Evolutionary conservation across 371 early-diverging fungal genomes (phyloP).

Genomic region (Chytridiales sp.): DNA sequence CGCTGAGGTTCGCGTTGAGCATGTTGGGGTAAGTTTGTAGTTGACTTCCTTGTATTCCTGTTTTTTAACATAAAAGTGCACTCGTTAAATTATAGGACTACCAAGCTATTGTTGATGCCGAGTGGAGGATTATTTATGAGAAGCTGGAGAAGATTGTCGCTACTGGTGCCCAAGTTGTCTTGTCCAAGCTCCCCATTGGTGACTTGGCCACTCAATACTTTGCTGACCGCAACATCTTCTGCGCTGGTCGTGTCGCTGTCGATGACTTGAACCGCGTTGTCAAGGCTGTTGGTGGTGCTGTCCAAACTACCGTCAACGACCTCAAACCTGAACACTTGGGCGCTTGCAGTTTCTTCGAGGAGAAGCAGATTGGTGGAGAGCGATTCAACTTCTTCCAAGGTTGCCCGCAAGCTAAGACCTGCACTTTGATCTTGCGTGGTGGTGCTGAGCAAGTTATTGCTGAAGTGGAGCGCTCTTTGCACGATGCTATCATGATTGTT

Average conservation of each 20-base stretch:
- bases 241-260: slow-evolving; percentile 97
- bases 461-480: slow-evolving; percentile 98
- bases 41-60: too few relatives aligned
- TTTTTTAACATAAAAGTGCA: neutral
- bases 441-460: slow-evolving; percentile 99
- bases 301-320: slow-evolving; percentile 91
- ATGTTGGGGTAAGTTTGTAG: slow-evolving; percentile 78
- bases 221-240: slow-evolving; percentile 99
- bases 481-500: slow-evolving; percentile 99
- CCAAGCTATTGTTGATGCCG: slow-evolving; percentile 99
- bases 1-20: slow-evolving; percentile 98
- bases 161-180: slow-evolving; percentile 99
- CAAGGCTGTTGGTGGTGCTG: slow-evolving; percentile 93
- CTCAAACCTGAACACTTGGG: slow-evolving; percentile 83
- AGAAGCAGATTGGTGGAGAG: slow-evolving; percentile 96
- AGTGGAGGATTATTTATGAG: slow-evolving; percentile 99
- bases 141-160: slow-evolving; percentile 97
- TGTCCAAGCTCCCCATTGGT: slow-evolving; percentile 98
- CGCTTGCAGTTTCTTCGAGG: slow-evolving; percentile 92
- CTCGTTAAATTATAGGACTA: slow-evolving; percentile 71
- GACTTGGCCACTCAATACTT: slow-evolving; percentile 99
- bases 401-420: slow-evolving; percentile 87
- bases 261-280: slow-evolving; percentile 94
- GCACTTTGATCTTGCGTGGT: slow-evolving; percentile 97
- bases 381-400: slow-evolving; percentile 98